phyloP scores from a whole-genome alignment of 805 yeast genomes.

The Pichia kluyveri region DNA sequence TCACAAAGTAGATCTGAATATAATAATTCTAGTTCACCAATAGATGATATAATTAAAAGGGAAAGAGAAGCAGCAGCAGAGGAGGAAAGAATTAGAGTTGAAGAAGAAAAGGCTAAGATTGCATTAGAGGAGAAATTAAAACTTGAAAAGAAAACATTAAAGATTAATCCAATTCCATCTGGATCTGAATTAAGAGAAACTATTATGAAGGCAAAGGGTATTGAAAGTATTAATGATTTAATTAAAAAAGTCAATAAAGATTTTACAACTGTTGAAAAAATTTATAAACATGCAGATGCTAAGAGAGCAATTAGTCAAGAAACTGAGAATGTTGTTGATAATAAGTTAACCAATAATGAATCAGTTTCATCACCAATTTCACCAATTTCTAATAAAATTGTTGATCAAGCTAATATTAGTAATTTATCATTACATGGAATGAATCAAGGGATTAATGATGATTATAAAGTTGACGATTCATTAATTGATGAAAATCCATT shows the following conservation, averaged over 20 bases:
- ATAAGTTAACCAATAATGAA: background rate
- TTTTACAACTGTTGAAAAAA: conserved; percentile 21
- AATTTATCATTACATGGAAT: no score
- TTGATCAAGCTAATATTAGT: background rate
- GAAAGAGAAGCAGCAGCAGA: background rate
- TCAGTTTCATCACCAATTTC: background rate
- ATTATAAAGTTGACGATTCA: background rate
- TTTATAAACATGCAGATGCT: conserved; percentile 15
- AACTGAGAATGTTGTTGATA: background rate
- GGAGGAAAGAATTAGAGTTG: conserved; percentile 4
- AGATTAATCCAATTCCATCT: conserved; percentile 35
- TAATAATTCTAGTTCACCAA: background rate
- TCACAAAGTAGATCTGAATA: conserved; percentile 3
- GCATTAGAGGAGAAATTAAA: conserved; percentile 5
- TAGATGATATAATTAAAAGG: background rate
- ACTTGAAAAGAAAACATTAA: conserved; percentile 13
- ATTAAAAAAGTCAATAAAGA: conserved; percentile 56
- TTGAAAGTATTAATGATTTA: conserved; percentile 57
- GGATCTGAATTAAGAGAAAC: conserved; percentile 49
- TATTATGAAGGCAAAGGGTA: conserved; percentile 68
- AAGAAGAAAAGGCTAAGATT: conserved; percentile 1
- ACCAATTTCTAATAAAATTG: background rate
- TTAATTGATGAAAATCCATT: background rate
- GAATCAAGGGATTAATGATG: background rate
- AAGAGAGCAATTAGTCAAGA: background rate